A percentile compares a stretch with the other conserved stretches of the same genome.
Evolutionary conservation across 306 rosid species (phyloP).

Genomic region (Carpinus fangiana): DNA sequence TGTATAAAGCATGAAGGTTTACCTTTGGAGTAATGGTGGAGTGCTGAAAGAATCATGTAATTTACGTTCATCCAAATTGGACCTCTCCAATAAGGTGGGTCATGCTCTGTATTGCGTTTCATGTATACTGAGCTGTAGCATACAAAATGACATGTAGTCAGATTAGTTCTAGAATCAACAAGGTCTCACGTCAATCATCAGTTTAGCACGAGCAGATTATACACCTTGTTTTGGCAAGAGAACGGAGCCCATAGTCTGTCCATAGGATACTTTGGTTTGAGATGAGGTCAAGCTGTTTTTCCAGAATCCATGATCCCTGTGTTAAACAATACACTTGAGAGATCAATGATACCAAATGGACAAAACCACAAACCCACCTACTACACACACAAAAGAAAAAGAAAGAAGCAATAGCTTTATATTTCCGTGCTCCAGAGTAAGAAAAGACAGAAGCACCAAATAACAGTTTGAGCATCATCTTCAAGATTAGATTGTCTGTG

Average conservation of each 20-base stretch:
- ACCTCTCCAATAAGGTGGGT: slow-evolving; percentile 97
- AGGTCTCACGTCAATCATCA: slow-evolving; percentile 16
- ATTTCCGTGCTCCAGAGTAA: neutral
- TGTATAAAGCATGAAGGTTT: neutral
- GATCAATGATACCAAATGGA: neutral
- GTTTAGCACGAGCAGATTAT: slow-evolving; percentile 6
- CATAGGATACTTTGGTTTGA: slow-evolving; percentile 74
- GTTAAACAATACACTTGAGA: slow-evolving; percentile 10
- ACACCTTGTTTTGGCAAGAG: slow-evolving; percentile 90
- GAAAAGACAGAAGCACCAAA: neutral
- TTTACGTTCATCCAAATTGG: slow-evolving; percentile 82
- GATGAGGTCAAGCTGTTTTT: slow-evolving; percentile 82
- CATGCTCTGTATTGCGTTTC: slow-evolving; percentile 91
- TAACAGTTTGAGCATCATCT: slow-evolving; percentile 9
- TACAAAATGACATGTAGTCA: slow-evolving; percentile 2
- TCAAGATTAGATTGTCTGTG: slow-evolving; percentile 16
- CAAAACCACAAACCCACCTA: neutral
- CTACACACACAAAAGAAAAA: neutral
- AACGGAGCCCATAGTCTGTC: slow-evolving; percentile 92
- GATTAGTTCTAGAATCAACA: slow-evolving; percentile 20
- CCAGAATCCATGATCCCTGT: slow-evolving; percentile 86
- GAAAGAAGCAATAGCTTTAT: neutral
- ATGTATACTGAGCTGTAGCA: slow-evolving; percentile 71
- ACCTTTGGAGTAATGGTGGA: slow-evolving; percentile 90
- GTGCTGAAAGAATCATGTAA: slow-evolving; percentile 83